These are phyloP conservation scores for Copromyces sp. DNA, from an alignment of 495 filamentous ascomycete genomes.

Conservation along the genomic window DNA sequence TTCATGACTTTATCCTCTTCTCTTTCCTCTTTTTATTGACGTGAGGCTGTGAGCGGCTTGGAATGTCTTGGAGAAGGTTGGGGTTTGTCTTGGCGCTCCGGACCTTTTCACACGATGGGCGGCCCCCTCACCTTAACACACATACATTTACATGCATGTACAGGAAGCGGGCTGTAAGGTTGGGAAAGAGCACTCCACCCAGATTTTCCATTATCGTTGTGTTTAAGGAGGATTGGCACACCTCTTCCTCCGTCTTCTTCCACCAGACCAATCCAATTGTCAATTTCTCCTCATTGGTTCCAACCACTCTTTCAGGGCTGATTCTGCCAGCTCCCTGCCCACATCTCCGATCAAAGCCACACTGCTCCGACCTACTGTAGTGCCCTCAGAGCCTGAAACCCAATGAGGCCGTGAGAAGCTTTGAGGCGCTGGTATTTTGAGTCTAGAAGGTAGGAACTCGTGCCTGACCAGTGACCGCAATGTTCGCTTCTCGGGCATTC, in stretches of 20 bases:
- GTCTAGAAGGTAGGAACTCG: neutral
- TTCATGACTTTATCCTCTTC: neutral
- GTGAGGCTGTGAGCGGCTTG: neutral
- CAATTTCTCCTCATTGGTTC: too few species aligned
- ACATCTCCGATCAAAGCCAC: neutral
- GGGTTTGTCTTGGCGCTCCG: neutral
- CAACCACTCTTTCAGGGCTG: too few species aligned
- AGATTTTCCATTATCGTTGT: too few species aligned
- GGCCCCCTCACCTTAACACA: too few species aligned
- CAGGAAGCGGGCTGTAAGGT: too few species aligned
- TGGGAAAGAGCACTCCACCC: too few species aligned
- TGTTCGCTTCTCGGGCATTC: neutral
- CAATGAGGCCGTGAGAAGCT: neutral
- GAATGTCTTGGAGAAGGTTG: neutral
- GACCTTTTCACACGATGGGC: neutral
- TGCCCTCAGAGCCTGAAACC: neutral
- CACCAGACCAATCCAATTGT: too few species aligned
- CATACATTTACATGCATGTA: too few species aligned
- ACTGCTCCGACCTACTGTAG: too few species aligned
- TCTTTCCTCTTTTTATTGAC: neutral
- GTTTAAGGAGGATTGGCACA: too few species aligned
- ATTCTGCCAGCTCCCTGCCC: too few species aligned
- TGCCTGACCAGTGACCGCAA: fast-evolving
- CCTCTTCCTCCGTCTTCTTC: too few species aligned
- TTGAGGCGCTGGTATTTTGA: neutral